Conservation (phyloP, 1,139 yeast species). For the Pichia sp. region DNA sequence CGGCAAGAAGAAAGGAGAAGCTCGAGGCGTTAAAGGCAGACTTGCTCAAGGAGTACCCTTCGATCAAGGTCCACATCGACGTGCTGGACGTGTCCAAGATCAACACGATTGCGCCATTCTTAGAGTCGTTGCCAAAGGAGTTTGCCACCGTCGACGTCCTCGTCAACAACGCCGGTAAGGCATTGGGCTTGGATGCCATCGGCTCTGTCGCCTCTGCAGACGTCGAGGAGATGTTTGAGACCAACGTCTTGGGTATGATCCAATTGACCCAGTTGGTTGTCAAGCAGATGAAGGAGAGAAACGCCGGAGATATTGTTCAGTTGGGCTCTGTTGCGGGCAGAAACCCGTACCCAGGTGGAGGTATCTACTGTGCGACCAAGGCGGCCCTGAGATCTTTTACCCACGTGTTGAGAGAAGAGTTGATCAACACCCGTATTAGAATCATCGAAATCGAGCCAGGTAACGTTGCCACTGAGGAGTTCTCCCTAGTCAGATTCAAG, state of each 20-base stretch:
- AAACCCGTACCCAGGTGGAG: constrained; percentile 49
- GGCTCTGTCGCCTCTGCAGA: constrained; percentile 40
- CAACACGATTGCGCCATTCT: constrained; percentile 40
- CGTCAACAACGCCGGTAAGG: constrained; percentile 50
- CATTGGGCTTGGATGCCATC: constrained; percentile 43
- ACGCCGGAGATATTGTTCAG: constrained; percentile 46
- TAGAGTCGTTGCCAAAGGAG: constrained; percentile 39
- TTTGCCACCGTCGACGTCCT: constrained; percentile 45
- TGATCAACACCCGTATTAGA: constrained; percentile 43
- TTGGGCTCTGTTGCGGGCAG: constrained; percentile 51
- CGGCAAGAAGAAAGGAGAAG: constrained; percentile 48
- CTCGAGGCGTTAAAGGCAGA: constrained; percentile 36
- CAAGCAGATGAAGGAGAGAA: constrained; percentile 41
- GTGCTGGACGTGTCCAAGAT: constrained; percentile 43
- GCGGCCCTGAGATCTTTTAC: constrained; percentile 46
- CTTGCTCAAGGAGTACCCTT: constrained; percentile 35
- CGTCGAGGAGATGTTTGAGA: constrained; percentile 44
- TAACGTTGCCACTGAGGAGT: constrained; percentile 50
- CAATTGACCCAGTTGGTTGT: constrained; percentile 46
- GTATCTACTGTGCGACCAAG: constrained; percentile 48
- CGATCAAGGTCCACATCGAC: constrained; percentile 37
- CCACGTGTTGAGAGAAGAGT: constrained; percentile 45
- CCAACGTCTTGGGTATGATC: constrained; percentile 47
- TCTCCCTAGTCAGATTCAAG: constrained; percentile 43
- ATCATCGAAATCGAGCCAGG: constrained; percentile 50